Evolutionary conservation across 1,284 basidiomycete species (phyloP), one percentile per base, ranked within the genome.

Genomic region (Pascua sp.): DNA sequence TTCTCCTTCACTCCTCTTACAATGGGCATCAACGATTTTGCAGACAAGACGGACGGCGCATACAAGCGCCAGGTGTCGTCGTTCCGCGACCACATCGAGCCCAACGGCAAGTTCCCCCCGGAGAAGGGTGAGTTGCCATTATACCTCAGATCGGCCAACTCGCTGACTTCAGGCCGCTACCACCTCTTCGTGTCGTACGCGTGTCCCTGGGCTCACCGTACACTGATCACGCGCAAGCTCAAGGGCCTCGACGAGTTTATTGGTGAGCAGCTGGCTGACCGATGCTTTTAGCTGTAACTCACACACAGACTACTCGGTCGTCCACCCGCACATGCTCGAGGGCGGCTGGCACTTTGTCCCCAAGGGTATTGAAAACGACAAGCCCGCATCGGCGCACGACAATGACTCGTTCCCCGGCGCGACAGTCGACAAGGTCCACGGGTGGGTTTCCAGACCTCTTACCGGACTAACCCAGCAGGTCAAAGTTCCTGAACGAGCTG

Each of bases 231-330:
- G 5, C 84, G 94, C 65, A 85, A 90, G 75, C 82, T 98, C 66
- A 98, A 98, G 77, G 92, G 93, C 0, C 82, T 98, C 41, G 89
- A 98, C 65, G 82, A 87, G 42, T 80, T 91, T 61, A 84, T 96
- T 60, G 81, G 90, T 89, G 67, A 78, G 84, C 8, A 8, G 15
- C 36, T 47, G 41, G n/a, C n/a, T 43, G 18, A 8, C 18, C n/a
- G n/a, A n/a, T 32, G 16, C 32, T 4, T 16, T n/a, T 2, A n/a
- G 37, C 46, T 44, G 16, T 15, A 42, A 45, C 51, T 51, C 17
- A 42, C 40, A 8, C 24, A 5, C 71, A 90, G 90, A 85, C 58
- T 83, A 92, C 54, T 86, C 86, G 40, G 81, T 84, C 55, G 93
- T 97, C 39, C 92, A 93, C 60, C 91, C 94, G 1, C 85, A 82